Base-by-base conservation (phyloP, 345 rosid species). In the Aquilaria sinensis region DNA sequence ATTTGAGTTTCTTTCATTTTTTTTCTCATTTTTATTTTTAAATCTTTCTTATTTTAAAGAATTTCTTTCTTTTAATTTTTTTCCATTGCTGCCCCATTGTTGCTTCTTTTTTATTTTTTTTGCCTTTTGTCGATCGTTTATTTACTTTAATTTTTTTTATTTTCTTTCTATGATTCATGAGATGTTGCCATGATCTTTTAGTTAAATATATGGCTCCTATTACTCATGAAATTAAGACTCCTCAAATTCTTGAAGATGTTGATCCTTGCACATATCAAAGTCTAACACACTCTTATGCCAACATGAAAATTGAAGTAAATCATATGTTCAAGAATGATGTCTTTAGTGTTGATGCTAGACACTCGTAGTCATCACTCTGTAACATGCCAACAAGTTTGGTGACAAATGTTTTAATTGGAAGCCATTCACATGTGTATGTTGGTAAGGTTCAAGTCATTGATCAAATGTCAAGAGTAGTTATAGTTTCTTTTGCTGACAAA, bases 391-490 rank as follows among this genome's bases (percentile, higher is more conserved):
- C 67, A 63, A 75, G 65, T 65, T 69, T 74, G 30, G 76, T 77
- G 70, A 41, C 51, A 45, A 70, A 65, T 64, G 78, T 66, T 64
- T 48, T 61, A 64, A 62, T 56, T 3, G 58, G 58, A 31, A 74
- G 76, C 67, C 53, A 72, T 70, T 77, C 77, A 61, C 78, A 57
- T 59, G 73, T 67, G 31, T 63, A 65, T 61, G 83, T 75, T 51
- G 69, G 67, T 52, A 78, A 78, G 72, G 63, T 68, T 31, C 74
- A 62, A 56, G 77, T 70, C 66, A 61, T 57, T 73, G 82, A 66
- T 34, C 70, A 60, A 66, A 65, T 65, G 45, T 65, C 77, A 57
- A 96, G 78, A 77, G 81, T 70, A 56, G 64, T 71, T 59, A 63
- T 66, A 75, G 72, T 64, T 57, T 72, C 66, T 66, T 67, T 51